A percentile compares a stretch with the other conserved stretches of the same genome.
These are phyloP conservation scores for Salvia miltiorrhiza DNA, from an alignment of 257 asterid genomes.

Conservation along the genomic window DNA sequence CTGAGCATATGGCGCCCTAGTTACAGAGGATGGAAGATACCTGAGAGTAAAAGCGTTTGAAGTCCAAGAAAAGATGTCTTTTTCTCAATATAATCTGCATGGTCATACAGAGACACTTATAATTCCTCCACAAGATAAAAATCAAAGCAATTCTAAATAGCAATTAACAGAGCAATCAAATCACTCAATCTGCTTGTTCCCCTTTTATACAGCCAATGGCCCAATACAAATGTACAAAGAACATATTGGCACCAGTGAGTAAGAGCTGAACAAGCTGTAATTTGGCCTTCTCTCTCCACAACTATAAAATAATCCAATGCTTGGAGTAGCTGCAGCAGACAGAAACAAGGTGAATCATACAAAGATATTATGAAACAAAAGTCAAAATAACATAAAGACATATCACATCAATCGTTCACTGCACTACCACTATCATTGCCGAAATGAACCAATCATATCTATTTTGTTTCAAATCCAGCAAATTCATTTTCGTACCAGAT, in stretches of 20 bases:
- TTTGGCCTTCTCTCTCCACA: constrained; percentile 90
- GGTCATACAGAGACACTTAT: too few relatives aligned
- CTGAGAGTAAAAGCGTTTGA: too few relatives aligned
- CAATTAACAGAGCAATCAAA: too few relatives aligned
- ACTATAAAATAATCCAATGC: constrained; percentile 62
- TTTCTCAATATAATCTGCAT: too few relatives aligned
- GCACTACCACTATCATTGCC: neutral
- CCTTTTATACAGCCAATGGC: too few relatives aligned
- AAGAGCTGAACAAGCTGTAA: constrained; percentile 87
- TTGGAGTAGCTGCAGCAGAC: constrained; percentile 45
- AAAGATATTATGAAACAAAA: neutral
- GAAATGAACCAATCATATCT: neutral
- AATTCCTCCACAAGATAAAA: too few relatives aligned
- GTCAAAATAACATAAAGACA: neutral
- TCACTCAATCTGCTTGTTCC: too few relatives aligned
- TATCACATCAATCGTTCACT: neutral
- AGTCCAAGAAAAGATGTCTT: too few relatives aligned
- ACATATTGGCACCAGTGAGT: neutral
- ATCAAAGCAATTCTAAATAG: too few relatives aligned
- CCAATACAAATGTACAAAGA: neutral
- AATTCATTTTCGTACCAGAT: neutral
- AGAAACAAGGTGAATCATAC: constrained; percentile 11
- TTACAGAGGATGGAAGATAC: too few relatives aligned
- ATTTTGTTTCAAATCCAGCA: neutral
- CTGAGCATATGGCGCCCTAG: too few relatives aligned